Evolutionary conservation across 768 basidiomycete species (phyloP), one percentile per base, ranked within the genome.

Genomic region (Boletellus ananiceps): DNA sequence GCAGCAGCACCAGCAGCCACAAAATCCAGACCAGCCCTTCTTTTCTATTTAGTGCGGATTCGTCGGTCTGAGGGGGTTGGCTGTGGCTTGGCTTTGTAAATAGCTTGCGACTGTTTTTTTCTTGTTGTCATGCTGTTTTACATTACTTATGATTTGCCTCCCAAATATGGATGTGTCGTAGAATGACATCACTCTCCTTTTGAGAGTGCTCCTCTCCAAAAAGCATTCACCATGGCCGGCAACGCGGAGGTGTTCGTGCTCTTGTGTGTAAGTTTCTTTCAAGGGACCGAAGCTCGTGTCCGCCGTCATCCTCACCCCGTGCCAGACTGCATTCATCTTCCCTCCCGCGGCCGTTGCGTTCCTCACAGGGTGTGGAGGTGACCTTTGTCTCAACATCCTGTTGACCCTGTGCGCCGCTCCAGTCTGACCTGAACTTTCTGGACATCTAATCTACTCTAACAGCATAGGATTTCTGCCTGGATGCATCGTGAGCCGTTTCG

Each of bases 381-480:
- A 93, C 68, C 74, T 93, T 27, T 76, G 92, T 53, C 82, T 93
- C 60, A 93, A 90, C 71, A 78, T 93, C 48, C 63, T 77, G 42
- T 69, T 93, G 52, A 92, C 91, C 0, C 59, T 86, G 88, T 89
- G 63, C n/a, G 80, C 69, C 16, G 2, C 43, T 21, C 32, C 14
- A 3, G 11, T 23, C 12, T 3, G 0, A n/a, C 12, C 16, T 12
- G 14, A n/a, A 7, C 11, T 4, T 14, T 27, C 36, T 23, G 29
- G 16, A 18, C 3, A 29, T 38, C n/a, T 37, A 32, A 16, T 9
- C 43, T 1, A 15, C 8, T 16, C 19, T 15, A 3, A 37, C 42
- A 87, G 88, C 32, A 72, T 91, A 47, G 90, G 86, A 11, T 89
- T 83, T 62, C 60, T 90, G 21, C 87, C 88, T 1, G 87, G 81